These are phyloP conservation scores for Haplosporangium sp. DNA, from an alignment of 371 early-diverging fungal genomes.

Conservation along the genomic window DNA sequence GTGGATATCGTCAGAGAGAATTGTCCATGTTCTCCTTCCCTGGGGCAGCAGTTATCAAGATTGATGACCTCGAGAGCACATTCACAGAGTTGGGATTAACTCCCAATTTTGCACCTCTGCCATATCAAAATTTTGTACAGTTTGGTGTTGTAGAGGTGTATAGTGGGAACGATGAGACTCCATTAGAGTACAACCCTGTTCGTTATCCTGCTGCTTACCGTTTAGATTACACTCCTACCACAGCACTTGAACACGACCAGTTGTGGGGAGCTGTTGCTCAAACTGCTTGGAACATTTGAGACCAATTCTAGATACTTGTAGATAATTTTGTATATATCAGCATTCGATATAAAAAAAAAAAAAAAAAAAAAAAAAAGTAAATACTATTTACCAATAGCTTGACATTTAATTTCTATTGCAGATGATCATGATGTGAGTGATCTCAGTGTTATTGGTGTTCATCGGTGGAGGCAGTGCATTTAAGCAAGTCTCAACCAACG, in stretches of 20 bases:
- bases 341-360: neutral
- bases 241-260: slow-evolving; percentile 14
- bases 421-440: too few species aligned
- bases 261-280: slow-evolving; percentile 29
- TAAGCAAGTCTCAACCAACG: too few species aligned
- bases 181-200: slow-evolving; percentile 25
- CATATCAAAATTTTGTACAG: slow-evolving; percentile 5
- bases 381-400: too few species aligned
- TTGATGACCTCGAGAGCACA: neutral
- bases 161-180: slow-evolving; percentile 1
- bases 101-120: neutral
- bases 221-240: slow-evolving; percentile 19
- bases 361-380: too few species aligned
- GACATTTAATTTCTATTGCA: too few species aligned
- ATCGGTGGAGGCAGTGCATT: too few species aligned
- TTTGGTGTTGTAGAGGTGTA: slow-evolving; percentile 5
- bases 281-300: slow-evolving; percentile 21
- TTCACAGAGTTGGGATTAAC: slow-evolving; percentile 4
- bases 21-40: slow-evolving; percentile 41
- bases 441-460: too few species aligned
- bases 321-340: neutral
- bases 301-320: neutral
- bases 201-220: slow-evolving; percentile 16
- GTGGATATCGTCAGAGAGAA: slow-evolving; percentile 7
- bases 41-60: slow-evolving; percentile 6